These are phyloP conservation scores for Melastoma candidum DNA, from an alignment of 441 rosid genomes.

Conservation along the genomic window DNA sequence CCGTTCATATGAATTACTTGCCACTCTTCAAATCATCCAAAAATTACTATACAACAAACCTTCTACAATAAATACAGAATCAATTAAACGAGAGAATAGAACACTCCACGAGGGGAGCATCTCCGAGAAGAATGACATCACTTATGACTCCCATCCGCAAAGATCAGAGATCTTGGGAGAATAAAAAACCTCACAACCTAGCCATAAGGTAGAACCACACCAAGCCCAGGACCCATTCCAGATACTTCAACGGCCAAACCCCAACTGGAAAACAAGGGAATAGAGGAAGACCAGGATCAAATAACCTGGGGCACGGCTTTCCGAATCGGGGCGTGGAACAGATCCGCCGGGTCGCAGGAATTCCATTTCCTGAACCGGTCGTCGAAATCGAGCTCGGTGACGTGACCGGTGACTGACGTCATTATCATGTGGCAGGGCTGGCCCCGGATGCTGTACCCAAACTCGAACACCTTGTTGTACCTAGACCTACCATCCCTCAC, in stretches of 20 bases:
- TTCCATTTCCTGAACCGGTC: conserved; percentile 92
- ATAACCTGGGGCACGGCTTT: conserved; percentile 81
- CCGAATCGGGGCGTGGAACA: conserved; percentile 66
- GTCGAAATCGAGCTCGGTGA: conserved; percentile 90
- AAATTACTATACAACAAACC: no score
- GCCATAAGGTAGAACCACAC: no score
- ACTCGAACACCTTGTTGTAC: conserved; percentile 86
- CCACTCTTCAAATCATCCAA: no score
- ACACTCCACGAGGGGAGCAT: no score
- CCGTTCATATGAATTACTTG: no score
- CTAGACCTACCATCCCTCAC: conserved; percentile 87
- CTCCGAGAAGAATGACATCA: no score
- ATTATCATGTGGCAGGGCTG: conserved; percentile 79
- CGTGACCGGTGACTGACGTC: conserved; percentile 91
- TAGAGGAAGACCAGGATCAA: not conserved
- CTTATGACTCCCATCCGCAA: no score
- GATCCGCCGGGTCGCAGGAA: conserved; percentile 90
- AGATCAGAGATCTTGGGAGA: no score
- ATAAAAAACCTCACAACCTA: no score
- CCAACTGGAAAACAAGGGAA: not conserved
- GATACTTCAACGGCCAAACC: not conserved
- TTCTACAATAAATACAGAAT: no score
- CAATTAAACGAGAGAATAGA: no score
- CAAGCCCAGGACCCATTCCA: no score
- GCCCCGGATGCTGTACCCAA: conserved; percentile 65